Conservation (phyloP, 441 rosid species). For the Hura crepitans region DNA sequence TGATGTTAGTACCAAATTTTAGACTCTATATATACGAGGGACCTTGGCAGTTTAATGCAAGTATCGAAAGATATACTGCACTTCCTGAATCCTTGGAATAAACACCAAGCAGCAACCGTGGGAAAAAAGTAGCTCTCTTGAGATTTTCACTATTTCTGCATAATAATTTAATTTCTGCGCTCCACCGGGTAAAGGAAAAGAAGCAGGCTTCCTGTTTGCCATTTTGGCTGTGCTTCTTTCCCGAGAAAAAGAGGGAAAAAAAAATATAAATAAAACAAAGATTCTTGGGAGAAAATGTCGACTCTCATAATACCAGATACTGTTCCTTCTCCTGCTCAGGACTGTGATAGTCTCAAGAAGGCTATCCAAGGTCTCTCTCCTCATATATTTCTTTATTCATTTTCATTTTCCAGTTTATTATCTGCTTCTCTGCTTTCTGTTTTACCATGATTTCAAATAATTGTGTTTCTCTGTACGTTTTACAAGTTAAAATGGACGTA, state of each 20-base stretch:
- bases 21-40: neutral
- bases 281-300: too few relatives aligned
- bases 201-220: neutral
- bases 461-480: neutral
- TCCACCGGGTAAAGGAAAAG: neutral
- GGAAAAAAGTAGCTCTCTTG: neutral
- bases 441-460: neutral
- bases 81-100: neutral
- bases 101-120: constrained; percentile 16
- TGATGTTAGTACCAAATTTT: too few relatives aligned
- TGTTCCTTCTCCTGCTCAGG: constrained; percentile 69
- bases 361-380: constrained; percentile 59
- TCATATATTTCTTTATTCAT: neutral
- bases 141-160: neutral
- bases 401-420: too few relatives aligned
- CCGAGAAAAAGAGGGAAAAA: constrained; percentile 19
- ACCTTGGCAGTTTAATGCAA: neutral
- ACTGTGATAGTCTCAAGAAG: constrained; percentile 47
- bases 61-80: neutral
- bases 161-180: constrained; percentile 18
- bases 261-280: too few relatives aligned
- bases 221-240: neutral
- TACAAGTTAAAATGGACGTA: neutral
- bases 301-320: constrained; percentile 54
- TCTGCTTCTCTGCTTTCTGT: neutral